Conservation (phyloP, 1,284 basidiomycete species). For the Naganishia sp. region DNA sequence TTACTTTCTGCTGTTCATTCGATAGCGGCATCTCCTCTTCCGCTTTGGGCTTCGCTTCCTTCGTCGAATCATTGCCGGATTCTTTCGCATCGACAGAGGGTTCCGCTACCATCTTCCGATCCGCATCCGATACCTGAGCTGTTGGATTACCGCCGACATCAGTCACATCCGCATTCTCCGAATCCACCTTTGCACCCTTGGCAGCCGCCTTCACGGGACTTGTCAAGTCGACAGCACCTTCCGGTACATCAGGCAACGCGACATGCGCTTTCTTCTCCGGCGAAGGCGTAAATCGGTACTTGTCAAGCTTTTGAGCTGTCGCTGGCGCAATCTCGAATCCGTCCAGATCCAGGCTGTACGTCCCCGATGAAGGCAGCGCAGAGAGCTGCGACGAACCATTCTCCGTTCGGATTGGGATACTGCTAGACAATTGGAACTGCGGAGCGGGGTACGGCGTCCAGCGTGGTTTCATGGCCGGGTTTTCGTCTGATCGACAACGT, state of each 20-base stretch:
- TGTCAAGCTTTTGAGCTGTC: conserved; percentile 11
- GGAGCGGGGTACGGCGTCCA: conserved; percentile 22
- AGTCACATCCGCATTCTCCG: no score
- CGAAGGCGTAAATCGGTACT: conserved; percentile 19
- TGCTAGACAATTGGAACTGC: conserved; percentile 2
- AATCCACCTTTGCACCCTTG: no score
- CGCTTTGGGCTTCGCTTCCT: not conserved
- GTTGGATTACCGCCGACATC: not conserved
- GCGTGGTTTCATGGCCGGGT: not conserved
- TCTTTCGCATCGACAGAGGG: not conserved
- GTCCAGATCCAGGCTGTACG: conserved; percentile 9
- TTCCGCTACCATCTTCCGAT: conserved; percentile 6
- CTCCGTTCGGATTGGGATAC: conserved; percentile 8
- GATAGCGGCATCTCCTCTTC: conserved; percentile 57
- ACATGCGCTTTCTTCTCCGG: not conserved
- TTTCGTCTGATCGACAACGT: conserved; percentile 11
- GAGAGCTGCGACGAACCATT: not conserved
- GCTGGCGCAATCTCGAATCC: conserved; percentile 22
- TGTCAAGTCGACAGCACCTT: conserved; percentile 13
- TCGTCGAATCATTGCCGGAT: not conserved
- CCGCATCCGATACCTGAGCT: not conserved
- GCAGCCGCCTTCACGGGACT: conserved; percentile 1
- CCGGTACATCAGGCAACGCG: not conserved
- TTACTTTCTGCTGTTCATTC: conserved; percentile 72
- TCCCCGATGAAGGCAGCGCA: not conserved